Conservation (phyloP, 495 filamentous ascomycete genomes). For the Penicillium steckii region DNA sequence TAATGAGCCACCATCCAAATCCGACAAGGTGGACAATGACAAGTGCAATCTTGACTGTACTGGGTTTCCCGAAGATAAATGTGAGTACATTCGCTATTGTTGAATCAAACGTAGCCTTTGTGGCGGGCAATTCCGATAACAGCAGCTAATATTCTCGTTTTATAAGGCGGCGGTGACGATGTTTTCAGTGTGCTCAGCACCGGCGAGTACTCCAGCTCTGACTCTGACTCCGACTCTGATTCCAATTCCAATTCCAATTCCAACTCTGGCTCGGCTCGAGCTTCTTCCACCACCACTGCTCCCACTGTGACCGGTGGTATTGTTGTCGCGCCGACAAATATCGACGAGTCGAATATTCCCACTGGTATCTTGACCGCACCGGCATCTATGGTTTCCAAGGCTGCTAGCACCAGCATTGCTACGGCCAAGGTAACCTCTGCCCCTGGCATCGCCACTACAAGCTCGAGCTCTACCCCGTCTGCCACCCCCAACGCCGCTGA, state of each 20-base stretch:
- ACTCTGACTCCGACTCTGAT: conserved; percentile 5
- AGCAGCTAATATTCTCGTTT: background rate
- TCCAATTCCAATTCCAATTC: conserved; percentile 12
- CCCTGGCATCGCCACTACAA: conserved; percentile 2
- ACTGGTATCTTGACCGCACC: conserved; percentile 22
- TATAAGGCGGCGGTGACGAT: conserved; percentile 34
- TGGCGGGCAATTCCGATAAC: background rate
- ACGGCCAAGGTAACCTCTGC: background rate
- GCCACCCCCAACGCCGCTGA: conserved; percentile 19
- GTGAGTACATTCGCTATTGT: too few species aligned
- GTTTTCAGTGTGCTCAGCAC: conserved; percentile 28
- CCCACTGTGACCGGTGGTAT: conserved; percentile 22
- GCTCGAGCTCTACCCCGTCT: conserved; percentile 6
- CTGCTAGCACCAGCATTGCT: background rate
- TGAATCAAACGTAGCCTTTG: too few species aligned
- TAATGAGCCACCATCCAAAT: conserved; percentile 26
- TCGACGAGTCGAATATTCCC: conserved; percentile 3
- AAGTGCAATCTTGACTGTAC: conserved; percentile 33
- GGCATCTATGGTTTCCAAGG: conserved; percentile 7
- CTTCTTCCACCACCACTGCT: background rate
- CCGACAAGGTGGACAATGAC: conserved; percentile 28
- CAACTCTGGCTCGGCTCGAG: conserved; percentile 1
- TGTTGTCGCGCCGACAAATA: conserved; percentile 28
- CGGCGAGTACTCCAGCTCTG: conserved; percentile 5
- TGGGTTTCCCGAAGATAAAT: conserved; percentile 30